phyloP scores from a whole-genome alignment of 192 early-diverging fungal species.

The Paraglomus occultum region DNA sequence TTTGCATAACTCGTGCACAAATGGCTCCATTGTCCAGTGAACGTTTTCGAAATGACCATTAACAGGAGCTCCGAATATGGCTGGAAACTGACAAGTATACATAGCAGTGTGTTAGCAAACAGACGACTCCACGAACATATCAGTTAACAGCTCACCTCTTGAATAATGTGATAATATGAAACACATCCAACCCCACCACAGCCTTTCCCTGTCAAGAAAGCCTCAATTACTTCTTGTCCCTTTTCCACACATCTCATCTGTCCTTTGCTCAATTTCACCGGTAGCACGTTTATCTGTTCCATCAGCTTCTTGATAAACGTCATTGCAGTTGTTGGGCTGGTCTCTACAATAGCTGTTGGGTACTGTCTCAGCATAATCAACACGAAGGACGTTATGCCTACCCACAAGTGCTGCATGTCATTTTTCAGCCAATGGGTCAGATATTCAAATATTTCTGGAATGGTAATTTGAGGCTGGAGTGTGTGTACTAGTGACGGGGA shows the following conservation, averaged over 20 bases:
- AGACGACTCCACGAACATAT: neutral
- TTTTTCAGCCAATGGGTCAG: neutral
- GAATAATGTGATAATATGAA: constrained; percentile 54
- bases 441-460: constrained; percentile 18
- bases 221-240: constrained; percentile 50
- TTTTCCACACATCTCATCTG: constrained; percentile 48
- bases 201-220: constrained; percentile 43
- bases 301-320: constrained; percentile 51
- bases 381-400: constrained; percentile 46
- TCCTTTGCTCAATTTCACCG: constrained; percentile 37
- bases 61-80: constrained; percentile 51
- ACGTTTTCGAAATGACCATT: constrained; percentile 46
- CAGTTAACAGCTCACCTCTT: constrained; percentile 39
- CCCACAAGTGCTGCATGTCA: constrained; percentile 34
- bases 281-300: constrained; percentile 49
- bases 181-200: constrained; percentile 47
- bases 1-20: constrained; percentile 53
- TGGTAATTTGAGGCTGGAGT: constrained; percentile 12
- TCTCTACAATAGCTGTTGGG: constrained; percentile 40
- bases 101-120: neutral
- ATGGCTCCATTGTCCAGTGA: constrained; percentile 61
- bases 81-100: constrained; percentile 41
- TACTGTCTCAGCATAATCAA: constrained; percentile 43
- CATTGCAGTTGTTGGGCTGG: constrained; percentile 43
- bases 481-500: neutral